Percentiles rank a stretch among this genome's conserved stretches.
These are phyloP conservation scores for Cyclotella sp. DNA, from an alignment of 108 stramenopile genomes.

Conservation along the genomic window DNA sequence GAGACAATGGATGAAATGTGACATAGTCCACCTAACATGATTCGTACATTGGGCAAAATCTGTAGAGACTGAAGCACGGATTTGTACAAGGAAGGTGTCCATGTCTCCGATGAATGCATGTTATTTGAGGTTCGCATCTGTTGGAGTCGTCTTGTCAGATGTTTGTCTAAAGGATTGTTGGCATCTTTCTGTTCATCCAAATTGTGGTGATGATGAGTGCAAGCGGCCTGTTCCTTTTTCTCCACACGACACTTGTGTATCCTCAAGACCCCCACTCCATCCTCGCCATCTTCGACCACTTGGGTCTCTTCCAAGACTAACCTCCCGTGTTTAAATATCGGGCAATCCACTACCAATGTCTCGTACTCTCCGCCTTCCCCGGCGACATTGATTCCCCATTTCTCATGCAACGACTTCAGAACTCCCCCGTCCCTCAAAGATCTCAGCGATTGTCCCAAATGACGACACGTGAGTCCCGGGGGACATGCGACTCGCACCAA, in stretches of 20 bases:
- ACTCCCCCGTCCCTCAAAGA: slow-evolving; percentile 53
- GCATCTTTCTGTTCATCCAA: slow-evolving; percentile 7
- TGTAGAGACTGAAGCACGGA: background rate
- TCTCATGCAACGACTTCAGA: slow-evolving; percentile 68
- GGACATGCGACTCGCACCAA: slow-evolving; percentile 77
- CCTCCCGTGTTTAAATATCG: slow-evolving; percentile 67
- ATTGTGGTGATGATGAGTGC: background rate
- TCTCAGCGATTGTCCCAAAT: slow-evolving; percentile 72
- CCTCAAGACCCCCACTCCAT: slow-evolving; percentile 82
- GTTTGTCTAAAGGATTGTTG: background rate
- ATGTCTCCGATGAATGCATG: background rate
- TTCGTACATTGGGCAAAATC: slow-evolving; percentile 56
- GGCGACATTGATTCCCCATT: slow-evolving; percentile 92
- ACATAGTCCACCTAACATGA: slow-evolving; percentile 67
- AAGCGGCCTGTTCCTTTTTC: slow-evolving; percentile 16
- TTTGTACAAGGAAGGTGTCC: background rate
- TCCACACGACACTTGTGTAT: slow-evolving; percentile 81
- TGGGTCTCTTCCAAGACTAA: slow-evolving; percentile 86
- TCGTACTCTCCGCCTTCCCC: slow-evolving; percentile 99
- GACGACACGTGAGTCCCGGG: slow-evolving; percentile 75
- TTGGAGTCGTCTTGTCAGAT: background rate
- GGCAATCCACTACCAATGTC: slow-evolving; percentile 92
- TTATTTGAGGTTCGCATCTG: background rate
- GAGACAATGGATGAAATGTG: slow-evolving; percentile 76
- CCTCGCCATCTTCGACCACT: slow-evolving; percentile 73